These are phyloP conservation scores for Stachybotrys elegans DNA, from an alignment of 2,329 filamentous ascomycete genomes.

Conservation along the genomic window DNA sequence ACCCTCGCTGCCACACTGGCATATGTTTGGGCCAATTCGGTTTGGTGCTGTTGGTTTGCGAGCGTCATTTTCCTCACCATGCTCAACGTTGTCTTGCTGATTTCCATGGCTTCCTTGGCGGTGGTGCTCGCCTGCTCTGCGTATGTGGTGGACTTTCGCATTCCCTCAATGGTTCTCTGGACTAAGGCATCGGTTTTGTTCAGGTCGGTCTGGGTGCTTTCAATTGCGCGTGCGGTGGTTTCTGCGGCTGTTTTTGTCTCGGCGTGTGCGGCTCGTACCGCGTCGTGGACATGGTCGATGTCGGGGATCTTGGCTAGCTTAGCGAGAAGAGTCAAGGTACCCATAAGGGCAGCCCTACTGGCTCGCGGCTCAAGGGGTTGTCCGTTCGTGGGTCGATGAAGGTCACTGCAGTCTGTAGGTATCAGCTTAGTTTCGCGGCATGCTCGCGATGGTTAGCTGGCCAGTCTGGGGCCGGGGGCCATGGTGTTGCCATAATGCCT, in stretches of 20 bases:
- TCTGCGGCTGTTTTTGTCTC: constrained; percentile 1
- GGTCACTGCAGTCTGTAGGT: no score
- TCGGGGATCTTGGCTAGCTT: constrained; percentile 3
- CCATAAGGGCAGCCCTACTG: neutral
- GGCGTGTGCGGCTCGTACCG: constrained; percentile 1
- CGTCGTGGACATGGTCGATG: constrained; percentile 1
- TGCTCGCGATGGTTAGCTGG: no score
- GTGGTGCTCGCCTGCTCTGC: neutral
- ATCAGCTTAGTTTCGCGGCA: no score
- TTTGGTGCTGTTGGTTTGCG: constrained; percentile 2
- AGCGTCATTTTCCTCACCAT: constrained; percentile 1
- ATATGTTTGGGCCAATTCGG: neutral
- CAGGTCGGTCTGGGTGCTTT: constrained; percentile 1
- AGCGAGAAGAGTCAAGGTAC: constrained; percentile 1
- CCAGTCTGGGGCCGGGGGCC: no score
- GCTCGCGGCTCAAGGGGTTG: neutral
- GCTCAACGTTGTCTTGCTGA: neutral
- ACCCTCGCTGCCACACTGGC: neutral
- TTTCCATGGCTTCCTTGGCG: neutral
- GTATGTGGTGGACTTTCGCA: neutral
- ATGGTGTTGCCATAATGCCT: no score
- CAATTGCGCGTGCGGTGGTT: neutral
- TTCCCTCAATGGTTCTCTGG: neutral
- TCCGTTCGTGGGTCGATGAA: constrained; percentile 3
- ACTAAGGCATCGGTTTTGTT: neutral